These are phyloP conservation scores for Dipteronia dyeriana DNA, from an alignment of 345 rosid species.

Conservation along the genomic window DNA sequence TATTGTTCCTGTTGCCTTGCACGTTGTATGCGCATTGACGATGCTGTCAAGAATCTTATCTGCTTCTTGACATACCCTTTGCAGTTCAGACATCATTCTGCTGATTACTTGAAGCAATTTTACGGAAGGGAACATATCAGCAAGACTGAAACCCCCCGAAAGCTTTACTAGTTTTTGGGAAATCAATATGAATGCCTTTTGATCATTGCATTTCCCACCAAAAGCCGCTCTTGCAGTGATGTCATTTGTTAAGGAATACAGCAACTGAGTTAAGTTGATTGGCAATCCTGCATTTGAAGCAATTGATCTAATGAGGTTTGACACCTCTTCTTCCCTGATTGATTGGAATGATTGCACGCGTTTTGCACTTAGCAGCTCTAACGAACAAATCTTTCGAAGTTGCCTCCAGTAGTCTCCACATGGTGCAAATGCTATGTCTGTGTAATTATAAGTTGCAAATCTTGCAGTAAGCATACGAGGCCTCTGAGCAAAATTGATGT, in stretches of 20 bases:
- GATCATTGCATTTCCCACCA: neutral
- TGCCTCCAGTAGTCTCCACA: slow-evolving; percentile 5
- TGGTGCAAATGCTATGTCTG: neutral
- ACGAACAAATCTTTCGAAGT: neutral
- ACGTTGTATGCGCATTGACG: slow-evolving; percentile 2
- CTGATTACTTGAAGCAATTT: slow-evolving; percentile 5
- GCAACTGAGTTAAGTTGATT: neutral
- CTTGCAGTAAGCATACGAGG: neutral
- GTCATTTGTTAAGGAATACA: neutral
- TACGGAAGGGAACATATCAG: slow-evolving; percentile 1
- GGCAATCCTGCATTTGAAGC: neutral
- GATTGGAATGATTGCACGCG: neutral
- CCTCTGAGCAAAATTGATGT: slow-evolving; percentile 22
- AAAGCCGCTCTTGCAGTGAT: neutral
- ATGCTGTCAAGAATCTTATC: slow-evolving; percentile 16
- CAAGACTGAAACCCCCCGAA: neutral
- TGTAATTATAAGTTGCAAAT: neutral
- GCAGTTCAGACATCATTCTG: neutral
- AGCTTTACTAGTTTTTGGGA: neutral
- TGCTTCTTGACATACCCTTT: slow-evolving; percentile 1
- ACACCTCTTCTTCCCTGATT: slow-evolving; percentile 12
- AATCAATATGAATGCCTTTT: neutral
- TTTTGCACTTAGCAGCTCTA: neutral
- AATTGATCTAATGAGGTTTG: neutral
- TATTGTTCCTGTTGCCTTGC: neutral